Base-by-base conservation (phyloP, 202 grass and related monocot genomes). In the Setaria viridis region DNA sequence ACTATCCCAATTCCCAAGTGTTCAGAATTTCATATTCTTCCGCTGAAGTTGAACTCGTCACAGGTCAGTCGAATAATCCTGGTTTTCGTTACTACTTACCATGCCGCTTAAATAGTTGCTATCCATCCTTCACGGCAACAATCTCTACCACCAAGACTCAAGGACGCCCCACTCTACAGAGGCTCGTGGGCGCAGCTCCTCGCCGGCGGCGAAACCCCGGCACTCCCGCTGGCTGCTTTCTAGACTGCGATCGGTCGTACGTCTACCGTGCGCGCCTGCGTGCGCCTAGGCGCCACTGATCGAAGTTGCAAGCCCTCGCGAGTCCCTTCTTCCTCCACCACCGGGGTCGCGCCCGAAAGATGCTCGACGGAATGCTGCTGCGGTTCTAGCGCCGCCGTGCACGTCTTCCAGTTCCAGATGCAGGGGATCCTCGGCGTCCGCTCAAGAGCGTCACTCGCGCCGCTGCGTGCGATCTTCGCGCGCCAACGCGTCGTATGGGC, bases 281-380 rank as follows among this genome's bases (percentile, higher is more conserved):
- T 25, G 25, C 25, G 25, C 25, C 25, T 25, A 25, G 16, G 32
- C 35, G 11, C 35, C 0, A 10, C 49, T 2, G 42, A 34, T 49
- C 12, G 45, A 1, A 5, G 19, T 46, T 7, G 43, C 21, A 9
- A 7, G 45, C 1, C 60, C 29, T 14, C 4, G 11, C n/a, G 58
- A 1, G 9, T 0, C 14, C 60, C 11, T 15, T 6, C 12, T 11
- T 13, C 39, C 2, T 7, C 25, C 60, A 7, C 16, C 29, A 65
- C 6, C 29, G 19, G 0, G 2, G 0, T 9, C 6, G 11, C 37
- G 70, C 15, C 19, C 17, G n/a, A 6, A 50, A 75, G 35, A 45
- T 71, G 85, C 53, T 91, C 53, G 89, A 82, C 64, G 54, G 80
- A 88, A 88, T 88, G 85, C 70, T 62, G 45, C 2, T 51, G 17